phyloP scores from a whole-genome alignment of 2,329 filamentous ascomycete genomes.

The Lasiodiplodia gonubiensis region DNA sequence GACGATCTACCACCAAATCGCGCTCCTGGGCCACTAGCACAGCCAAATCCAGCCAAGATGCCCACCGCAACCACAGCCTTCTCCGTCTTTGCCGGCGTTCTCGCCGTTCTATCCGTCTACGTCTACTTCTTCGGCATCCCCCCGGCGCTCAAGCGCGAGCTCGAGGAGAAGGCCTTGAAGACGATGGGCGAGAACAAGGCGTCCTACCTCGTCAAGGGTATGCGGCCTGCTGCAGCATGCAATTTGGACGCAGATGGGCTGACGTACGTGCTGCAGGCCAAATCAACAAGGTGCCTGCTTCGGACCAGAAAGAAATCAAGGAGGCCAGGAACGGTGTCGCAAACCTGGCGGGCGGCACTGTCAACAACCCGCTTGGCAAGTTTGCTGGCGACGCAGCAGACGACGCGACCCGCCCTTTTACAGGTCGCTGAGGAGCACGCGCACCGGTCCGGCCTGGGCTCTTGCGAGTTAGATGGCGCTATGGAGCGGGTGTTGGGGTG shows the following conservation, averaged over 20 bases:
- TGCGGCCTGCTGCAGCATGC: conserved; percentile 4
- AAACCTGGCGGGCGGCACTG: conserved; percentile 42
- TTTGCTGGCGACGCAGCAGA: conserved; percentile 45
- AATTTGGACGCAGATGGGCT: not conserved
- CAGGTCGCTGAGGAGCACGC: conserved; percentile 42
- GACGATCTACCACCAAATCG: not conserved
- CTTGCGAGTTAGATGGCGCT: not conserved
- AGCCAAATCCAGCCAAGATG: conserved; percentile 22
- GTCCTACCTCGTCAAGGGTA: conserved; percentile 49
- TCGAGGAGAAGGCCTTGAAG: conserved; percentile 54
- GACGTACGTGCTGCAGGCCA: conserved; percentile 39
- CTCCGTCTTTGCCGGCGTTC: conserved; percentile 42
- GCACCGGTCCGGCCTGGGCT: not conserved
- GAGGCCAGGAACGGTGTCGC: conserved; percentile 45
- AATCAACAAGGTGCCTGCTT: conserved; percentile 47
- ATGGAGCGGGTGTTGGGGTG: not conserved
- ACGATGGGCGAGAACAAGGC: conserved; percentile 61
- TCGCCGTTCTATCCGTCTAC: conserved; percentile 45
- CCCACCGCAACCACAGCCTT: conserved; percentile 34
- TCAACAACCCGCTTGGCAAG: conserved; percentile 46
- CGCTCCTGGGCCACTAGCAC: not conserved
- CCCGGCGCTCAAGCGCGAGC: conserved; percentile 52
- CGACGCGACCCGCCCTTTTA: conserved; percentile 43
- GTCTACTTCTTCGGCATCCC: conserved; percentile 57
- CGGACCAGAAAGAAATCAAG: conserved; percentile 46